Evolutionary conservation across 2,329 filamentous ascomycete genomes (phyloP), one percentile per base, ranked within the genome.

Genomic region (Botryotinia calthae): DNA sequence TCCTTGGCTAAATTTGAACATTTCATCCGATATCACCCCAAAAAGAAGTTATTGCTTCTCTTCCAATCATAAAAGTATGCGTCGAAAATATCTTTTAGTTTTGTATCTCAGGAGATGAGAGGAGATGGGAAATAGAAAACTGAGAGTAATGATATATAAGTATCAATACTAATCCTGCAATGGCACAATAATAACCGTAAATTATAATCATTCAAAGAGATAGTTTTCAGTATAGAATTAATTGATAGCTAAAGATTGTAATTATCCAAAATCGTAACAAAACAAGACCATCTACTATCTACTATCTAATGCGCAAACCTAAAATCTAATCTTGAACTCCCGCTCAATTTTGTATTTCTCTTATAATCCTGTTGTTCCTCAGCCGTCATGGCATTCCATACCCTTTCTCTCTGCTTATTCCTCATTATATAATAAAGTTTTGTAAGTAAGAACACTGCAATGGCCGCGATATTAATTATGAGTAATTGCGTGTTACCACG

Each of bases 401-500:
- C 80, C 59, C 75, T 76, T 51, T 84, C 83, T 69, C 82, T 81
- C 64, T 63, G 78, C 74, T 78, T 81, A 72, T 88, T 88, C 31
- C 83, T 80, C 37, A 71, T 75, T 2, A 85, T 80, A 76, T 88
- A 88, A 74, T 85, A 87, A 1, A 82, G 51, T 75, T 87, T 87
- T 1, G 84, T 82, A 2, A 80, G 82, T 46, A 89, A 40, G 64
- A 90, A 89, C 0, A 85, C 76, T 0, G 84, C 79, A 14, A 87
- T 82, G 59, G 84, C 84, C 58, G 82, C 82, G 2, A 82, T 78
- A 14, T 82, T 83, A 37, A 90, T 84, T 0, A 78, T 85, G 20
- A 91, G 83, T 66, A 89, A 83, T 4, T 89, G 85, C 37, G 83
- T 86, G 9, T 91, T 91, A 1, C 88, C 89, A 0, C 84, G 82